Conservation (phyloP, 495 filamentous ascomycete genomes). For the Mycothermus thermophilus region DNA sequence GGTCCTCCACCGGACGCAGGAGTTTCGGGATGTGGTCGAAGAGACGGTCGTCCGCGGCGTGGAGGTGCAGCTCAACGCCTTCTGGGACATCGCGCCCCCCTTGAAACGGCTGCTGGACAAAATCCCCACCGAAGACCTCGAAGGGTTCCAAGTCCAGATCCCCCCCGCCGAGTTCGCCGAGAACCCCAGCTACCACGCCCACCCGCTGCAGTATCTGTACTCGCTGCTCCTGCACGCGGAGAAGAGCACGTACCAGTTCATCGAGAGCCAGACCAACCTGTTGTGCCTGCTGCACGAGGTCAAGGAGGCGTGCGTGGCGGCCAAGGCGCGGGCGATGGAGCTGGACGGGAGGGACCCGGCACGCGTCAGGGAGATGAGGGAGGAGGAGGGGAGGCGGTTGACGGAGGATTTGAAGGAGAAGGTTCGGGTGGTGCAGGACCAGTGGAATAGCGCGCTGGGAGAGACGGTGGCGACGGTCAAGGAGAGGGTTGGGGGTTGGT, state of each 20-base stretch:
- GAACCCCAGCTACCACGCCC: constrained; percentile 62
- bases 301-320: constrained; percentile 58
- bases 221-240: constrained; percentile 71
- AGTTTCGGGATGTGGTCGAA: constrained; percentile 71
- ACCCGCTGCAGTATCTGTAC: constrained; percentile 82
- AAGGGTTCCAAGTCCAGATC: constrained; percentile 48
- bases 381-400: constrained; percentile 50
- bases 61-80: constrained; percentile 78
- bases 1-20: constrained; percentile 53
- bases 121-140: constrained; percentile 42
- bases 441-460: constrained; percentile 50
- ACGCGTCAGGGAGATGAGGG: constrained; percentile 42
- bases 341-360: constrained; percentile 43
- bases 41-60: constrained; percentile 76
- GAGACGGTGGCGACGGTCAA: constrained; percentile 36
- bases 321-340: constrained; percentile 43
- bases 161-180: constrained; percentile 68
- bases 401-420: constrained; percentile 88
- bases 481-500: constrained; percentile 47
- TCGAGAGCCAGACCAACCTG: constrained; percentile 85
- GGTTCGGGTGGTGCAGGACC: constrained; percentile 75
- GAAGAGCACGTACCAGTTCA: constrained; percentile 88
- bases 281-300: constrained; percentile 92
- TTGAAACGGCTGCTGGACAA: constrained; percentile 63
- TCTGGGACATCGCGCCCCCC: constrained; percentile 92